Conservation (phyloP, 2,329 filamentous ascomycete genomes). For the Sarocladiaceae sp. region DNA sequence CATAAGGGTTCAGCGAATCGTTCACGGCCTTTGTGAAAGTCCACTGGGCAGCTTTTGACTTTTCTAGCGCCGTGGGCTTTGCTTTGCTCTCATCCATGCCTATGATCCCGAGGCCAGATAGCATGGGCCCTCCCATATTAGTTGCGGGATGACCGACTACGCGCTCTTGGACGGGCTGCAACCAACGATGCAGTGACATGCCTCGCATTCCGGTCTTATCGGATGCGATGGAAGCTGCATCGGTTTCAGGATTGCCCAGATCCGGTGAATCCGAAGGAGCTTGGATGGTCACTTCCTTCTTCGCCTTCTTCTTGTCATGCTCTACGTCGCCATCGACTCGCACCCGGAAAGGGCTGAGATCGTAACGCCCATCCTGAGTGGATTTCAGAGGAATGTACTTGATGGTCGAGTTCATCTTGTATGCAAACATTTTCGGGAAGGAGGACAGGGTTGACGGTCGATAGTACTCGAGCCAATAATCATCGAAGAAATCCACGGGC, state of each 20-base stretch:
- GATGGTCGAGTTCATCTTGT: constrained; percentile 85
- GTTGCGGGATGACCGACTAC: constrained; percentile 1
- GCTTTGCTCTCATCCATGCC: constrained; percentile 27
- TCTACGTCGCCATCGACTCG: constrained; percentile 61
- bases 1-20: constrained; percentile 80
- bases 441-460: constrained; percentile 82
- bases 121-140: constrained; percentile 4
- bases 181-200: constrained; percentile 58
- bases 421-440: constrained; percentile 87
- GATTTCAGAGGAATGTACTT: constrained; percentile 76
- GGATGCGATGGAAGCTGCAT: constrained; percentile 33
- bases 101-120: not conserved
- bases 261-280: not conserved
- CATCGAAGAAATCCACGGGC: constrained; percentile 66
- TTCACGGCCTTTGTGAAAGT: constrained; percentile 82
- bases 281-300: constrained; percentile 54
- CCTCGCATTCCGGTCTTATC: constrained; percentile 36
- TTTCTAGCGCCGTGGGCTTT: constrained; percentile 63
- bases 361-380: constrained; percentile 69
- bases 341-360: constrained; percentile 84
- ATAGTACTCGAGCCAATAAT: constrained; percentile 98
- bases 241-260: constrained; percentile 27
- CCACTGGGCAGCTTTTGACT: constrained; percentile 80
- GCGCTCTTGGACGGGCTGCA: constrained; percentile 40
- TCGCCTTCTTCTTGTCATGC: constrained; percentile 54